A percentile compares a stretch with the other conserved stretches of the same genome.
Evolutionary conservation across 208 protist genomes (phyloP).

Genomic region (Blastocrithidia nonstop): DNA sequence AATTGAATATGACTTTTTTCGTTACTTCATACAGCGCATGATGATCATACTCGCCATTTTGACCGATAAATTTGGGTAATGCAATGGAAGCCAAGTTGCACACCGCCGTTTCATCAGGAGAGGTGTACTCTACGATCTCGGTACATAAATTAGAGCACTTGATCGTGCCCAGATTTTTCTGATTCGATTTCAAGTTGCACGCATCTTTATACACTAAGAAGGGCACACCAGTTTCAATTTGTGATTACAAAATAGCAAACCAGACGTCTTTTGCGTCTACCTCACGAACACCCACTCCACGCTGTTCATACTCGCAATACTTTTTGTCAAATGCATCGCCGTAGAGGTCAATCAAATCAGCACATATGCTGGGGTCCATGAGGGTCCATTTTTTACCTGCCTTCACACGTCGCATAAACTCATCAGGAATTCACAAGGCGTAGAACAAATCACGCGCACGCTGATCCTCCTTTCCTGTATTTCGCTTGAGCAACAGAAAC

Average conservation of each 20-base stretch:
- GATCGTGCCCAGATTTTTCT: slow-evolving; percentile 98
- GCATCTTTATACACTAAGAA: slow-evolving; percentile 99
- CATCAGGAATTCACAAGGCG: slow-evolving; percentile 97
- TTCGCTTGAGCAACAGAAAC: slow-evolving; percentile 96
- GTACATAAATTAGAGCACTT: slow-evolving; percentile 98
- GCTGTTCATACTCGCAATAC: slow-evolving; percentile 89
- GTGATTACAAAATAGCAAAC: slow-evolving; percentile 97
- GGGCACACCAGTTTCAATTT: slow-evolving; percentile 98
- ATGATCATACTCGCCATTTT: slow-evolving; percentile 77
- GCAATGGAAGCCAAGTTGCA: slow-evolving; percentile 99
- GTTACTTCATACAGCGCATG: slow-evolving; percentile 82
- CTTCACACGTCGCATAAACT: slow-evolving; percentile 99
- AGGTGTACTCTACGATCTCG: slow-evolving; percentile 98
- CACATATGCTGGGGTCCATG: slow-evolving; percentile 94
- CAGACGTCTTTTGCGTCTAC: slow-evolving; percentile 96
- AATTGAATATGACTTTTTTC: slow-evolving; percentile 89
- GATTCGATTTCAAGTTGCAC: slow-evolving; percentile 98
- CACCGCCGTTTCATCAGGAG: slow-evolving; percentile 94
- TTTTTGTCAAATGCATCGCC: slow-evolving; percentile 93
- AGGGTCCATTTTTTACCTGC: slow-evolving; percentile 91
- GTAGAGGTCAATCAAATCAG: slow-evolving; percentile 91
- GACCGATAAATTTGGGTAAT: slow-evolving; percentile 92
- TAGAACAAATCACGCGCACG: slow-evolving; percentile 98
- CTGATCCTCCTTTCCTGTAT: slow-evolving; percentile 96
- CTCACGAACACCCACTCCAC: slow-evolving; percentile 70